These are phyloP conservation scores for Alternaria infectoria DNA, from an alignment of 2,329 filamentous ascomycete species.

Conservation along the genomic window DNA sequence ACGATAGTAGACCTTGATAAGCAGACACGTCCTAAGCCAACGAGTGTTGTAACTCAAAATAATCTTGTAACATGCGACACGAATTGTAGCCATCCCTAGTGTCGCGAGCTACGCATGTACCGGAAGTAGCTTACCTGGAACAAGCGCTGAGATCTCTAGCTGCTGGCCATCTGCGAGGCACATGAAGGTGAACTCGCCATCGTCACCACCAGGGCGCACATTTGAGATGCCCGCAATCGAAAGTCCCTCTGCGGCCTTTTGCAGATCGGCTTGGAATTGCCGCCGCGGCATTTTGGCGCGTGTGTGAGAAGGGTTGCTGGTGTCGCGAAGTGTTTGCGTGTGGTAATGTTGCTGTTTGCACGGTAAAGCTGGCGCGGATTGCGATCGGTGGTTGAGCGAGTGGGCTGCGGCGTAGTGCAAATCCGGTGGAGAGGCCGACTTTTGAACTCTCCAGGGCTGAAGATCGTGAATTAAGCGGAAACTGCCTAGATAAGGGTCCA, in stretches of 20 bases:
- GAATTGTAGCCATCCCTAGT: neutral
- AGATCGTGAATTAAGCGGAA: neutral
- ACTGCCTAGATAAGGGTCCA: neutral
- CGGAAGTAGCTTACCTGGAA: conserved; percentile 31
- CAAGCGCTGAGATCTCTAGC: conserved; percentile 48
- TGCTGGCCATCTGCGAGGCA: conserved; percentile 39
- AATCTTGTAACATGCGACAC: neutral
- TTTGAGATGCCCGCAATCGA: conserved; percentile 58
- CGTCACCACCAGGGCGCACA: conserved; percentile 69
- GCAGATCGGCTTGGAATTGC: conserved; percentile 68
- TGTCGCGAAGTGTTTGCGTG: neutral
- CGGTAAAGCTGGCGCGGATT: neutral
- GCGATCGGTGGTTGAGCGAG: conserved; percentile 6
- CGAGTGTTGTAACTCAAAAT: fast-evolving
- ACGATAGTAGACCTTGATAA: too few relatives aligned
- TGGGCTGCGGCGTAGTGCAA: conserved; percentile 4
- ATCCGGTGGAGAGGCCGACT: neutral
- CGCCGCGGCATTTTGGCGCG: conserved; percentile 65
- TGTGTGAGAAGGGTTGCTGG: neutral
- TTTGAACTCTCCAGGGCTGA: neutral
- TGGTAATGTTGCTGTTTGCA: neutral
- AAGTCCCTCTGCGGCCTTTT: conserved; percentile 46
- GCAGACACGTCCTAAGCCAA: neutral
- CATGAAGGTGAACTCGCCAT: conserved; percentile 73
- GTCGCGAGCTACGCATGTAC: neutral